Conservation (phyloP, 257 asterid species). For the Schizonepeta tenuifolia region DNA sequence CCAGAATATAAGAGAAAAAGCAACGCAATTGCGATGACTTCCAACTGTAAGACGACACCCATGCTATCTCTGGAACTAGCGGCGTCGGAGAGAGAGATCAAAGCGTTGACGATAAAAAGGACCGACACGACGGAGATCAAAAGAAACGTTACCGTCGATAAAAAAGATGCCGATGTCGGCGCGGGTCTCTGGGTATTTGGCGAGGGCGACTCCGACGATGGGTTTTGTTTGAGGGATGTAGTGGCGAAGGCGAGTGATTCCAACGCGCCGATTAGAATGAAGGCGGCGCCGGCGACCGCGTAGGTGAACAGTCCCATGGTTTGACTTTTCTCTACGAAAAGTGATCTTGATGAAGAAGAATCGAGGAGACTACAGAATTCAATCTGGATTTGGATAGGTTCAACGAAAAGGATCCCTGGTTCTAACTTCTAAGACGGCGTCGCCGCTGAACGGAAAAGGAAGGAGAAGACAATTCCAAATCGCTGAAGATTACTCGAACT, state of each 20-base stretch:
- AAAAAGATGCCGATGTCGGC: slow-evolving; percentile 31
- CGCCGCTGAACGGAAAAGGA: not conserved
- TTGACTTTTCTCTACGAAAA: not conserved
- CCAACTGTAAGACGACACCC: slow-evolving; percentile 75
- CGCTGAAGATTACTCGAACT: not conserved
- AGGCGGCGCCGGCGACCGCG: slow-evolving; percentile 72
- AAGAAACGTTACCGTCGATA: slow-evolving; percentile 58
- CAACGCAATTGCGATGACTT: slow-evolving; percentile 60
- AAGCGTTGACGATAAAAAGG: slow-evolving; percentile 60
- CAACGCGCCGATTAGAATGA: slow-evolving; percentile 75
- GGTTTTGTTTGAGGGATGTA: slow-evolving; percentile 30
- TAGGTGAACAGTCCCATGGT: slow-evolving; percentile 78
- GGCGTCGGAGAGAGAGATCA: slow-evolving; percentile 75
- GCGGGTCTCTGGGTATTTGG: slow-evolving; percentile 22
- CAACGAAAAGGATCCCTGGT: not conserved
- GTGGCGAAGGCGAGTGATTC: slow-evolving; percentile 57
- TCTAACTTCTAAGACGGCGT: not conserved
- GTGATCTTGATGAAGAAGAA: slow-evolving; percentile 3
- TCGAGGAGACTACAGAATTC: not conserved
- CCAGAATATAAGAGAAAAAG: slow-evolving; percentile 67
- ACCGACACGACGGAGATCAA: slow-evolving; percentile 58
- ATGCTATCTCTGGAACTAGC: slow-evolving; percentile 51
- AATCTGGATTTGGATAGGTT: slow-evolving; percentile 2
- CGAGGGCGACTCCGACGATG: slow-evolving; percentile 38
- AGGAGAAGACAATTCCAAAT: not conserved